These are phyloP conservation scores for Gaertneriomyces sp. DNA, from an alignment of 192 early-diverging fungal genomes.

Conservation along the genomic window DNA sequence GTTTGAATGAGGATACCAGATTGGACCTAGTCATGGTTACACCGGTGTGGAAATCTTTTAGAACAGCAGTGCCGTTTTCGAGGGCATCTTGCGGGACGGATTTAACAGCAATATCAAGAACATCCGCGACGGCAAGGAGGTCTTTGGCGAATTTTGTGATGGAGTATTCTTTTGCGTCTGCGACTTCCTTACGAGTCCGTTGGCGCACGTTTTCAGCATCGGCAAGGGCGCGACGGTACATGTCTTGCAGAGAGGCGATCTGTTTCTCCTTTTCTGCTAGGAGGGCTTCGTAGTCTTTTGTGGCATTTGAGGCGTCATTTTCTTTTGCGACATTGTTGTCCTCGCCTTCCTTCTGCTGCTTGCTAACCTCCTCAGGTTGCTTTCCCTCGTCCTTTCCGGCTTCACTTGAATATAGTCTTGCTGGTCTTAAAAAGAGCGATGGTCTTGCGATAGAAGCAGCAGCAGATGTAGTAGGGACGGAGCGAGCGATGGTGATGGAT, in stretches of 20 bases:
- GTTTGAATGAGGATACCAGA: slow-evolving; percentile 79
- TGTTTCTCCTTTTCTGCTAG: slow-evolving; percentile 70
- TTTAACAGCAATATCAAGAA: slow-evolving; percentile 83
- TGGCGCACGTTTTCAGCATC: slow-evolving; percentile 95
- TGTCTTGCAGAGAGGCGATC: slow-evolving; percentile 79
- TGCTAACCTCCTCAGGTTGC: too few species aligned
- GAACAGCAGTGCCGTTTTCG: slow-evolving; percentile 45
- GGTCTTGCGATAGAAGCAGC: too few species aligned
- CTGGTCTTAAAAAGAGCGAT: too few species aligned
- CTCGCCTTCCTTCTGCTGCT: too few species aligned
- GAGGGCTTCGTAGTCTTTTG: slow-evolving; percentile 1
- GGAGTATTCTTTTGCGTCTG: slow-evolving; percentile 76
- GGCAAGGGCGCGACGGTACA: slow-evolving; percentile 86
- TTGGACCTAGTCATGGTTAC: slow-evolving; percentile 85
- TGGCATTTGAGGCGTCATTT: background rate
- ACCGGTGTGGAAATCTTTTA: slow-evolving; percentile 81
- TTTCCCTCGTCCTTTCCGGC: too few species aligned
- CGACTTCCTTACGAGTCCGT: slow-evolving; percentile 81
- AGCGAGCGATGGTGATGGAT: too few species aligned
- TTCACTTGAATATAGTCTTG: too few species aligned
- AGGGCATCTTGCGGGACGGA: slow-evolving; percentile 71
- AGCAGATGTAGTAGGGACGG: too few species aligned
- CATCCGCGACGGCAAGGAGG: slow-evolving; percentile 85
- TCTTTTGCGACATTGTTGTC: too few species aligned
- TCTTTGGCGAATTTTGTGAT: slow-evolving; percentile 99